Conservation (phyloP, 2,329 filamentous ascomycete genomes). For the Talaromyces albobiverticillius region DNA sequence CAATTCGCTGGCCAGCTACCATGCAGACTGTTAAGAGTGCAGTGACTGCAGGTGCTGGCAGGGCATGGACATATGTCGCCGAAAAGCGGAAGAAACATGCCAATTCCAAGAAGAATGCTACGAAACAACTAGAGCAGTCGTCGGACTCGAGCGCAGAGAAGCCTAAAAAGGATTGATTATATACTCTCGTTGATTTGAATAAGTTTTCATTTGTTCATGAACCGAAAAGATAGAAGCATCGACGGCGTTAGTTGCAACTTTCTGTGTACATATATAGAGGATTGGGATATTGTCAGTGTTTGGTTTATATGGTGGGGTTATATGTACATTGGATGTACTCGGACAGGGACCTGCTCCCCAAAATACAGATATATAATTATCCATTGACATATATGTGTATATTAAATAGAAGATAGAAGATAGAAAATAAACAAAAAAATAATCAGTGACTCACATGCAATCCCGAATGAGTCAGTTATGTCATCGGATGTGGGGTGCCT, state of each 20-base stretch:
- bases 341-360: too few species aligned
- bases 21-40: constrained; percentile 82
- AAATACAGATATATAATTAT: background rate
- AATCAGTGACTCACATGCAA: background rate
- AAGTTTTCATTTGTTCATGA: background rate
- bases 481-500: constrained; percentile 1
- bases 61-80: constrained; percentile 70
- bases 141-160: background rate
- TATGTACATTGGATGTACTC: background rate
- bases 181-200: background rate
- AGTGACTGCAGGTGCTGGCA: constrained; percentile 70
- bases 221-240: background rate
- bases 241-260: constrained; percentile 5
- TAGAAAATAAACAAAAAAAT: background rate
- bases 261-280: constrained; percentile 10
- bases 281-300: background rate
- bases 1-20: constrained; percentile 88
- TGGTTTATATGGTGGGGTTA: background rate
- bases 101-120: constrained; percentile 31
- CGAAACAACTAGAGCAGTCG: background rate
- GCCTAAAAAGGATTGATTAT: background rate
- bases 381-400: background rate
- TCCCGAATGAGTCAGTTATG: background rate
- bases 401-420: background rate
- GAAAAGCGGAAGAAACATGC: constrained; percentile 74